Percentiles rank a stretch among this genome's conserved stretches.
phyloP scores from a whole-genome alignment of 768 basidiomycete genomes.

The Mycena sanguinolenta region DNA sequence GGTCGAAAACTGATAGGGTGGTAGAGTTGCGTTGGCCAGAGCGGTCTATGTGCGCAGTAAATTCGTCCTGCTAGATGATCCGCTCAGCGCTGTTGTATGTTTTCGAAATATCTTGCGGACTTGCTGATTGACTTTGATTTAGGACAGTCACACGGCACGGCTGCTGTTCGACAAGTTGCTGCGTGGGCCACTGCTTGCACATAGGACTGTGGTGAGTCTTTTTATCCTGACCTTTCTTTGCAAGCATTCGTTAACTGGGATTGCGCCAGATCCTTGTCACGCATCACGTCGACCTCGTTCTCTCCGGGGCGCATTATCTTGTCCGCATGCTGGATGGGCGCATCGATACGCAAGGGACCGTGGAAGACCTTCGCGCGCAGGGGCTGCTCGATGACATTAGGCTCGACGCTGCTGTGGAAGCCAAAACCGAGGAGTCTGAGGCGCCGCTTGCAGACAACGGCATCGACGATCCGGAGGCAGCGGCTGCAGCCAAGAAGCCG shows the following conservation, averaged over 20 bases:
- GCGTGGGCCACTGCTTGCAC: constrained; percentile 71
- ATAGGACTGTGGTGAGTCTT: constrained; percentile 68
- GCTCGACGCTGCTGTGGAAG: constrained; percentile 64
- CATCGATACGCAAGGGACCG: constrained; percentile 80
- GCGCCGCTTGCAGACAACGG: constrained; percentile 32
- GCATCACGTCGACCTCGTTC: constrained; percentile 88
- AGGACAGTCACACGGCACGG: constrained; percentile 80
- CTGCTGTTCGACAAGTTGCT: constrained; percentile 75
- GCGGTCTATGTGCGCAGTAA: constrained; percentile 66
- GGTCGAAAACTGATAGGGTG: background rate
- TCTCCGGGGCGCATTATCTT: constrained; percentile 79
- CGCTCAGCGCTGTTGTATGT: constrained; percentile 68
- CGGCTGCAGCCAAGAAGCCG: constrained; percentile 53
- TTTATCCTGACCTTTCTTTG: background rate
- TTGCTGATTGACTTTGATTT: background rate
- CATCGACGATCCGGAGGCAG: constrained; percentile 42
- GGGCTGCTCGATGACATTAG: constrained; percentile 75
- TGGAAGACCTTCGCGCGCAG: constrained; percentile 70
- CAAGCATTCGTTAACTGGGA: background rate
- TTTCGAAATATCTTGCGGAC: constrained; percentile 8
- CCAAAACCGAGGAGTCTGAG: constrained; percentile 59
- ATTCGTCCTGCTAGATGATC: constrained; percentile 69
- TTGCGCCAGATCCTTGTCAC: constrained; percentile 68
- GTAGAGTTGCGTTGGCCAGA: constrained; percentile 72
- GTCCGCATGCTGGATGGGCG: constrained; percentile 87